A percentile compares a stretch with the other conserved stretches of the same genome.
phyloP scores from a whole-genome alignment of 2,329 filamentous ascomycete genomes.

The Clonostachys sp. region DNA sequence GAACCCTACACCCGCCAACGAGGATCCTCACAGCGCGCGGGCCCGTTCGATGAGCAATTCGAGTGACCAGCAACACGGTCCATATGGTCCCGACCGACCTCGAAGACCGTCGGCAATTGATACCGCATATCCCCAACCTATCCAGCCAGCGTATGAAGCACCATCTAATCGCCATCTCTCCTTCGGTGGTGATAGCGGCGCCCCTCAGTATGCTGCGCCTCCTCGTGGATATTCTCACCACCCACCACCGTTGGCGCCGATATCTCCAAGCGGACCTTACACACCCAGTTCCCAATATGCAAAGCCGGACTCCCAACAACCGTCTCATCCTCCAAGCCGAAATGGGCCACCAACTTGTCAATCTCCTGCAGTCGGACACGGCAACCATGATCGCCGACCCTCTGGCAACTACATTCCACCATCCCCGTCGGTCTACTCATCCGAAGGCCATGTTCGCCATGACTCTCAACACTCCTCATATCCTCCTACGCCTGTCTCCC shows the following conservation, averaged over 20 bases:
- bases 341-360: conserved; percentile 18
- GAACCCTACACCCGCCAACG: conserved; percentile 24
- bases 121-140: conserved; percentile 21
- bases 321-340: conserved; percentile 18
- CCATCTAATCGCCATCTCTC: conserved; percentile 20
- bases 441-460: conserved; percentile 15
- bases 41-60: conserved; percentile 58
- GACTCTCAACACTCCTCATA: conserved; percentile 22
- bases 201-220: conserved; percentile 26
- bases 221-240: conserved; percentile 31
- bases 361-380: conserved; percentile 23
- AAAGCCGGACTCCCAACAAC: conserved; percentile 31
- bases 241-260: conserved; percentile 23
- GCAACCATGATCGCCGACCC: conserved; percentile 30
- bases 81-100: conserved; percentile 31
- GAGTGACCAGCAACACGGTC: conserved; percentile 37
- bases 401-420: conserved; percentile 24
- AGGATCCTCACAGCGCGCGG: conserved; percentile 28
- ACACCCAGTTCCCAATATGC: conserved; percentile 29
- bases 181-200: conserved; percentile 29
- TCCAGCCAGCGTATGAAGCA: conserved; percentile 20
- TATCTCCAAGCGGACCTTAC: conserved; percentile 24
- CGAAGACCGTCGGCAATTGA: conserved; percentile 45
- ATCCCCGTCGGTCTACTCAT: conserved; percentile 25
- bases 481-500: conserved; percentile 17